These are phyloP conservation scores for Botrytis medusae DNA, from an alignment of 2,329 filamentous ascomycete genomes.

Conservation along the genomic window DNA sequence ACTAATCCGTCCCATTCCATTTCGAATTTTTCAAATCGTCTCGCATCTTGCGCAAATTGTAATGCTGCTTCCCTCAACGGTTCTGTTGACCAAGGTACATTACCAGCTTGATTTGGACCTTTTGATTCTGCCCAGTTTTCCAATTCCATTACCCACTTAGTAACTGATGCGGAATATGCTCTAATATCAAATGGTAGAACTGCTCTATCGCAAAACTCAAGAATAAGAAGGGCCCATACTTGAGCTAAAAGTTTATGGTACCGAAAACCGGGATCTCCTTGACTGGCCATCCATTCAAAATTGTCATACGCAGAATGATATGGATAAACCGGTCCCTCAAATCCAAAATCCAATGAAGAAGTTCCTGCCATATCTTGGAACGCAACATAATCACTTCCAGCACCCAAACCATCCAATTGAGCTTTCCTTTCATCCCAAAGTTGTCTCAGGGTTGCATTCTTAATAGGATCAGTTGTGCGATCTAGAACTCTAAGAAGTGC, in stretches of 20 bases:
- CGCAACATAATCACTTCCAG: constrained; percentile 78
- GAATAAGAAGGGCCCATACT: constrained; percentile 75
- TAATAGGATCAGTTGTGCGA: constrained; percentile 69
- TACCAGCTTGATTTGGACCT: constrained; percentile 52
- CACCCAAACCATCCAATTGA: constrained; percentile 67
- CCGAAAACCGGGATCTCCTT: constrained; percentile 77
- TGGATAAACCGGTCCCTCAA: constrained; percentile 64
- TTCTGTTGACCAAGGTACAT: constrained; percentile 42
- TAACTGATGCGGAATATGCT: constrained; percentile 67
- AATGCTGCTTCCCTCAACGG: constrained; percentile 63
- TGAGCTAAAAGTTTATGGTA: constrained; percentile 81
- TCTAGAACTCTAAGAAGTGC: constrained; percentile 71
- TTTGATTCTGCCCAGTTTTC: constrained; percentile 62
- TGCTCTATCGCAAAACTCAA: constrained; percentile 80
- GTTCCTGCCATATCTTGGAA: constrained; percentile 92
- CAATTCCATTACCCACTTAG: constrained; percentile 65
- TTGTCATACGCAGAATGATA: constrained; percentile 87
- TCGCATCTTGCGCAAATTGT: constrained; percentile 58
- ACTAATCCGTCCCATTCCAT: constrained; percentile 72
- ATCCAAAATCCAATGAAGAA: constrained; percentile 82
- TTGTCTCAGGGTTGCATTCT: constrained; percentile 69
- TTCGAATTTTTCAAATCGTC: constrained; percentile 74
- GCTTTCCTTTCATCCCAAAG: constrained; percentile 69
- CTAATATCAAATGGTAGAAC: constrained; percentile 80
- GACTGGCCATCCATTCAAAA: constrained; percentile 77